phyloP scores from a whole-genome alignment of 202 grass and related monocot species.

The Carex arenaria region DNA sequence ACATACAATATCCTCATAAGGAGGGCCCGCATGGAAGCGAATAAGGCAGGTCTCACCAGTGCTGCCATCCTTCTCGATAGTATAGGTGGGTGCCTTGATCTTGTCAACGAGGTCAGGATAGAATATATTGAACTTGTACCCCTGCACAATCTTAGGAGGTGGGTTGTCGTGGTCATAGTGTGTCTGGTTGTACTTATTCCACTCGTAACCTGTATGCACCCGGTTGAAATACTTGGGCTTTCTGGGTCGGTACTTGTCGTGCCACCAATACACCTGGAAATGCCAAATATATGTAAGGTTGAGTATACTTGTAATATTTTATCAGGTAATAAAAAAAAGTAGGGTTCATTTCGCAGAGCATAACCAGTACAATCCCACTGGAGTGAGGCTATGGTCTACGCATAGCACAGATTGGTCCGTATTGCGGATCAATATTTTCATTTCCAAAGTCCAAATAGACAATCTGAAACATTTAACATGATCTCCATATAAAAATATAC shows the following conservation, averaged over 20 bases:
- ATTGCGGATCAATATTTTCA: no score
- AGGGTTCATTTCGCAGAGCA: background rate
- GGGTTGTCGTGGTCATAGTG: slow-evolving; percentile 98
- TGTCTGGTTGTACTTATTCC: slow-evolving; percentile 99
- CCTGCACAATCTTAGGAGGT: slow-evolving; percentile 90
- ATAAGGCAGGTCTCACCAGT: slow-evolving; percentile 81
- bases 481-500: no score
- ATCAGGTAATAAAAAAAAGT: background rate
- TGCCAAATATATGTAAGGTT: background rate
- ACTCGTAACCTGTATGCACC: slow-evolving; percentile 97
- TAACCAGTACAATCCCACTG: background rate
- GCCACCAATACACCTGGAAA: slow-evolving; percentile 96
- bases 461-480: no score
- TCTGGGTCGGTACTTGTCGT: slow-evolving; percentile 91
- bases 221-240: slow-evolving; percentile 98
- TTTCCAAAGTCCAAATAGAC: no score
- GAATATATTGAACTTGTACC: slow-evolving; percentile 99
- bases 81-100: slow-evolving; percentile 76
- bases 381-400: no score
- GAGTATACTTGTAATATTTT: background rate
- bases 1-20: slow-evolving; percentile 95
- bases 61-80: slow-evolving; percentile 83
- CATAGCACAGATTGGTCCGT: no score
- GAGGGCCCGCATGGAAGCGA: slow-evolving; percentile 88
- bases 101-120: slow-evolving; percentile 98